These are phyloP conservation scores for Solanum bulbocastanum DNA, from an alignment of 257 asterid species.

Conservation along the genomic window DNA sequence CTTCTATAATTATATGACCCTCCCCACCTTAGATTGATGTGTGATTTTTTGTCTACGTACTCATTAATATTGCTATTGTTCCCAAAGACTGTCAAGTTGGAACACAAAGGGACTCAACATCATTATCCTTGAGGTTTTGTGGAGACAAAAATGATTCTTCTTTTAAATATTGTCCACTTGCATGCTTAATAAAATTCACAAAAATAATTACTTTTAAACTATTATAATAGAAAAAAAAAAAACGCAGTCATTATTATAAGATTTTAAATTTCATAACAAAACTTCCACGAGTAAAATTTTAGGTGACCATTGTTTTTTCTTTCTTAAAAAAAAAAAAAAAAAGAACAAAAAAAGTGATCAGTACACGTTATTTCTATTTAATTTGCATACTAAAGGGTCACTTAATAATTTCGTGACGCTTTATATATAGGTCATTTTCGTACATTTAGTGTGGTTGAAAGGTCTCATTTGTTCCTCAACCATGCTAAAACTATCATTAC, in stretches of 20 bases:
- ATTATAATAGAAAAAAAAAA: not conserved
- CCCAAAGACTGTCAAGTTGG: not conserved
- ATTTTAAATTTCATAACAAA: not conserved
- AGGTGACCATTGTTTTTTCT: not conserved
- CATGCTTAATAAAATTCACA: not conserved
- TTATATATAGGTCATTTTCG: not conserved
- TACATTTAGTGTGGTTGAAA: not conserved
- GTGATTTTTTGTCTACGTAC: not conserved
- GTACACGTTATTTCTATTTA: not conserved
- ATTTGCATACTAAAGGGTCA: not conserved
- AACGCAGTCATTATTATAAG: not conserved
- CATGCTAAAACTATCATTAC: not conserved
- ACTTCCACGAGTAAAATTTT: not conserved
- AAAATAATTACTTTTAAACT: not conserved
- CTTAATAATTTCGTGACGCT: not conserved
- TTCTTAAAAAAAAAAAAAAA: not conserved
- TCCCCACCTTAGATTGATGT: not conserved
- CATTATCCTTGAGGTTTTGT: not conserved
- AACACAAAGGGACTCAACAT: not conserved
- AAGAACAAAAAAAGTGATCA: no score
- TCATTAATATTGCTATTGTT: not conserved
- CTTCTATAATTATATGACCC: not conserved
- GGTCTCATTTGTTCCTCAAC: not conserved
- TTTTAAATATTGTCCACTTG: not conserved
- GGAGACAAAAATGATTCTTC: not conserved